Percentiles rank a stretch among this genome's conserved stretches.
These are phyloP conservation scores for Pseudoscleropodium purum DNA, from an alignment of 225 moss, liverwort and hornwort species.

Conservation along the genomic window DNA sequence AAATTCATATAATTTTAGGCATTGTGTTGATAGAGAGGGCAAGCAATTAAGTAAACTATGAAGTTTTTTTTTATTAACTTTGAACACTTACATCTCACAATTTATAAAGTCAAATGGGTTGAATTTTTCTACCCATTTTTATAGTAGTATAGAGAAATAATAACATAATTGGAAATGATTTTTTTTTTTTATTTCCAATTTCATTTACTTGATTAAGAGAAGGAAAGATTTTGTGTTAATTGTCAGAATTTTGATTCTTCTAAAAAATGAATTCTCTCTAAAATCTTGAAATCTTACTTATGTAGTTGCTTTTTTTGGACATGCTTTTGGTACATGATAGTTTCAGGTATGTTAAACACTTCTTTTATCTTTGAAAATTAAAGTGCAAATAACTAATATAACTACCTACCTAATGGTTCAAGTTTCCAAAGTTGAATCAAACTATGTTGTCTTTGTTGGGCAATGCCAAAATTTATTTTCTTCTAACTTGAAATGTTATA, in stretches of 20 bases:
- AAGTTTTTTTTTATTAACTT: too few relatives aligned
- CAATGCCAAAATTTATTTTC: background rate
- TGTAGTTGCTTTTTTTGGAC: background rate
- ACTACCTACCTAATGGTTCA: background rate
- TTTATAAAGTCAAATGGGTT: too few relatives aligned
- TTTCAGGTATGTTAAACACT: accelerated
- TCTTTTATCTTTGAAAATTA: background rate
- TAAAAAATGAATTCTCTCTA: too few relatives aligned
- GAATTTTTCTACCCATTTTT: background rate
- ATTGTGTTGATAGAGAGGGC: too few relatives aligned
- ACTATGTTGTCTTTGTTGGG: too few relatives aligned
- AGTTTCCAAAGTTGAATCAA: background rate
- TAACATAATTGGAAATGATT: too few relatives aligned
- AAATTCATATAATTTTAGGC: too few relatives aligned
- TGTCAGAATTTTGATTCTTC: background rate
- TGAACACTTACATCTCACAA: too few relatives aligned
- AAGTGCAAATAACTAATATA: background rate
- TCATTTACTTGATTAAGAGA: background rate
- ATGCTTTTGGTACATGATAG: background rate
- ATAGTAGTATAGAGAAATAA: background rate
- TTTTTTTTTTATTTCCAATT: too few relatives aligned
- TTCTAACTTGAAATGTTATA: background rate
- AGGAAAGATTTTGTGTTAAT: background rate
- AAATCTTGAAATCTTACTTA: background rate
- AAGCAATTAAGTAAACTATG: too few relatives aligned